A percentile compares a stretch with the other conserved stretches of the same genome.
These are phyloP conservation scores for Penicillium sp. DNA, from an alignment of 2,329 filamentous ascomycete genomes.

Conservation along the genomic window DNA sequence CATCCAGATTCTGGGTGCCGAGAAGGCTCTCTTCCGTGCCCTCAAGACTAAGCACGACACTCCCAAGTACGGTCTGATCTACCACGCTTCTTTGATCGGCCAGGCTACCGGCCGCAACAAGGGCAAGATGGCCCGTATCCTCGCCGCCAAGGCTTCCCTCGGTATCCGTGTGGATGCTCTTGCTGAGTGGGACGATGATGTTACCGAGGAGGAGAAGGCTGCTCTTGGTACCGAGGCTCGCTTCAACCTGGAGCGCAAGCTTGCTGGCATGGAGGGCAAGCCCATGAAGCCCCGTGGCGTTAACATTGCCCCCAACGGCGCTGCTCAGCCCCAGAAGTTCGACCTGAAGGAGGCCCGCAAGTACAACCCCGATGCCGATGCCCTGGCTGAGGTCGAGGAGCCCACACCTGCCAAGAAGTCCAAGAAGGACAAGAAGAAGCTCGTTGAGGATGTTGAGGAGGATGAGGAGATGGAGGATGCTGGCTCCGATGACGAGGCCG, in stretches of 20 bases:
- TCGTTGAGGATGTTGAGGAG: conserved; percentile 51
- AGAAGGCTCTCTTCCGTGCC: conserved; percentile 97
- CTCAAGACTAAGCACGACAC: conserved; percentile 99
- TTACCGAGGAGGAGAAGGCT: conserved; percentile 87
- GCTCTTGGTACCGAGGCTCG: conserved; percentile 72
- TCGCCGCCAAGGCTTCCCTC: conserved; percentile 90
- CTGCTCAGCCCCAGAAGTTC: conserved; percentile 70
- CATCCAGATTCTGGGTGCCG: conserved; percentile 96
- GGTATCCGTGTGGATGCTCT: conserved; percentile 92
- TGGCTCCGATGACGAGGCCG: conserved; percentile 36
- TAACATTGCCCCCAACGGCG: conserved; percentile 75
- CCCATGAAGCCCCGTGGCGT: conserved; percentile 78
- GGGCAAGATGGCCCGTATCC: conserved; percentile 97
- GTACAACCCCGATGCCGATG: conserved; percentile 95
- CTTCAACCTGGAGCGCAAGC: conserved; percentile 56
- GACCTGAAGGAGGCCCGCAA: conserved; percentile 90
- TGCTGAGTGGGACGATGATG: conserved; percentile 75
- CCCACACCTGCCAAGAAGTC: conserved; percentile 53
- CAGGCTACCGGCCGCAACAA: conserved; percentile 98
- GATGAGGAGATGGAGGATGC: conserved; percentile 54
- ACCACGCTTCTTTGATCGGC: conserved; percentile 90
- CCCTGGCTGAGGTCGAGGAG: conserved; percentile 64
- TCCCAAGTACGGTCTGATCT: conserved; percentile 95
- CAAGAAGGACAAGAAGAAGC: conserved; percentile 57
- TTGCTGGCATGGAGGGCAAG: conserved; percentile 79